Evolutionary conservation across 306 rosid genomes (phyloP).

Genomic region (Fagus sylvatica): DNA sequence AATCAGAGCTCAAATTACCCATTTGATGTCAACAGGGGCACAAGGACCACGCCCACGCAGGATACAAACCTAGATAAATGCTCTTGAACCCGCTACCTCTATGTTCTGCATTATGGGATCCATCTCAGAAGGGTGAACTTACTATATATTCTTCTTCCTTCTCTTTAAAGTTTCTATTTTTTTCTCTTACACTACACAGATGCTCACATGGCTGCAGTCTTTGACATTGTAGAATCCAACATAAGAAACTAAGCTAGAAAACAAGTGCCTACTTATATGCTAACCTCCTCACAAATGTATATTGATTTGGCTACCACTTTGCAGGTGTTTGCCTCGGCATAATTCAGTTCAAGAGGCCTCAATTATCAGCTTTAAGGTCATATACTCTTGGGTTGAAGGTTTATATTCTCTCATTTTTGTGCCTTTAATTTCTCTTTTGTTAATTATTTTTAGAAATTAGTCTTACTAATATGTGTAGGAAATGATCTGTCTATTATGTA

Average conservation of each 20-base stretch:
- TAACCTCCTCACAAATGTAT: conserved; percentile 3
- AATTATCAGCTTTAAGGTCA: conserved; percentile 48
- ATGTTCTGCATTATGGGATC: conserved; percentile 45
- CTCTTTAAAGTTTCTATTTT: not conserved
- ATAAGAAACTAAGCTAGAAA: not conserved
- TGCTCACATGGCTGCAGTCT: not conserved
- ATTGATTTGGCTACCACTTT: conserved; percentile 22
- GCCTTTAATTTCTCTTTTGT: not conserved
- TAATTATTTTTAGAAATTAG: not conserved
- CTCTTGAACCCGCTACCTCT: conserved; percentile 45
- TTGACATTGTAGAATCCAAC: not conserved
- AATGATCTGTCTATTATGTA: not conserved
- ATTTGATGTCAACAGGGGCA: not conserved
- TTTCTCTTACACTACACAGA: not conserved
- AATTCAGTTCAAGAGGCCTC: conserved; percentile 42
- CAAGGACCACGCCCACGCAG: not conserved
- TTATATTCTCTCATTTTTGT: conserved; percentile 17
- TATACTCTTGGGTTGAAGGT: conserved; percentile 60
- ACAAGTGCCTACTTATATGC: not conserved
- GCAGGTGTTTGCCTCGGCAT: conserved; percentile 44
- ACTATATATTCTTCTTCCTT: conserved; percentile 6
- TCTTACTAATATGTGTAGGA: not conserved
- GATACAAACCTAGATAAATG: conserved; percentile 24
- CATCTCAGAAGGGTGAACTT: conserved; percentile 50
- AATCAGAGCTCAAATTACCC: too few relatives aligned